Percentiles rank a stretch among this genome's conserved stretches.
phyloP scores from a whole-genome alignment of 2,329 filamentous ascomycete species.

The Aspergillus niger region DNA sequence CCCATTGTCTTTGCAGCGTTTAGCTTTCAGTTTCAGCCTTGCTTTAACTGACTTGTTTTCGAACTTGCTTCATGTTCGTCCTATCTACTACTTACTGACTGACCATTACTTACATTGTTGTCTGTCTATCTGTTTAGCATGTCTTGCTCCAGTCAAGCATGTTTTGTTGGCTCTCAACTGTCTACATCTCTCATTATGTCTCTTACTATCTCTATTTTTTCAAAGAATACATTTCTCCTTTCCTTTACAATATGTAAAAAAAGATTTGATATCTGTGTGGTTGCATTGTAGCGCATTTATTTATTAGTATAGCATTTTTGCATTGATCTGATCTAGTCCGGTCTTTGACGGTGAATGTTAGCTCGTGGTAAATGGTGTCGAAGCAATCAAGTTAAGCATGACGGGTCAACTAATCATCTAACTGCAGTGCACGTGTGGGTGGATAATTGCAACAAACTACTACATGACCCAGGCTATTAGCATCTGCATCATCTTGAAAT shows the following conservation, averaged over 20 bases:
- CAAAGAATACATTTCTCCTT: not conserved
- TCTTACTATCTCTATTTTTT: constrained; percentile 5
- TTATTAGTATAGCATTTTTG: not conserved
- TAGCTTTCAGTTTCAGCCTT: constrained; percentile 8
- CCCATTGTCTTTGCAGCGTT: constrained; percentile 18
- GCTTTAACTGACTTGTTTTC: constrained; percentile 15
- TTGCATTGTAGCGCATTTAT: not conserved
- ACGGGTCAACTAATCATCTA: no score
- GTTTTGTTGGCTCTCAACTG: not conserved
- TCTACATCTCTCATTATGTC: constrained; percentile 4
- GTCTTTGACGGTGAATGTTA: no score
- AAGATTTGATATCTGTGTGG: not conserved
- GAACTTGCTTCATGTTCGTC: constrained; percentile 13
- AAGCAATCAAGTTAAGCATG: no score
- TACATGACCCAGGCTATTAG: no score
- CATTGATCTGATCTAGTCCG: no score
- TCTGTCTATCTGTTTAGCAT: constrained; percentile 3
- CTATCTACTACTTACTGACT: not conserved
- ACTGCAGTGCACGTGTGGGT: no score
- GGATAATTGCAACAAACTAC: no score
- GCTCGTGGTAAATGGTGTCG: no score
- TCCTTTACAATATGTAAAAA: not conserved
- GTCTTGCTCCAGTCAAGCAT: constrained; percentile 4
- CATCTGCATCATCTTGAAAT: no score
- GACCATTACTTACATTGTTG: not conserved